Base-by-base conservation (phyloP, 306 rosid species). In the Rosa persica region DNA sequence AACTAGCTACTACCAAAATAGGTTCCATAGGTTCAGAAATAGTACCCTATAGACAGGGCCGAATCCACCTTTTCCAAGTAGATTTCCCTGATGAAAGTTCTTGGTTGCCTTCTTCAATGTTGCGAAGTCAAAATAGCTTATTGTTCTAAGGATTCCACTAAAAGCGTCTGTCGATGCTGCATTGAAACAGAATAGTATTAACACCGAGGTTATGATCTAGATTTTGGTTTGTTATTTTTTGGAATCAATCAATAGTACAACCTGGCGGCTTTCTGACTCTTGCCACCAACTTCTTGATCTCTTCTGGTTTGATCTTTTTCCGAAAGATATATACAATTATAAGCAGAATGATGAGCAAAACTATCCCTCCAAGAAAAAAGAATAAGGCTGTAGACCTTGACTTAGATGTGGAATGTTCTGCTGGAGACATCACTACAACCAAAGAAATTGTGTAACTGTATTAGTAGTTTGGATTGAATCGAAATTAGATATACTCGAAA, bases 1-100 rank as follows among this genome's bases (percentile, higher is more conserved):
- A n/a, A n/a, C n/a, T n/a, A n/a, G n/a, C 70, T 75, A 39, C 9
- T 46, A 30, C 8, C 6, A 80, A 66, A 23, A n/a, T 42, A 62
- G 13, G 81, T 46, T 61, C 15, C 42, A 74, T 19, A 43, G 68
- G 72, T 77, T 79, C 76, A 79, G 86, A 64, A 79, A 55, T 74
- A 75, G 80, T 88, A 94, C 98, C 98, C 79, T 88, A 85, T 89
- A 92, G 72, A 94, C 97, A 72, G 96, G 97, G 20, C 98, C 98
- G 81, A 94, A 94, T 86, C 98, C 98, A 81, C 98, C 98, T 81
- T 83, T 89, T 81, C 98, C 98, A 47, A 94, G 96, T 77, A 92
- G 88, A 86, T 90, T 83, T 67, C n/a, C 13, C 0, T 79, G 85
- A 66, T 90, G 84, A 69, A 94, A 94, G 76, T 88, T 89, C 83